A percentile compares a stretch with the other conserved stretches of the same genome.
Conservation (phyloP, 1,139 yeast genomes). For the Nadsonia commutata region DNA sequence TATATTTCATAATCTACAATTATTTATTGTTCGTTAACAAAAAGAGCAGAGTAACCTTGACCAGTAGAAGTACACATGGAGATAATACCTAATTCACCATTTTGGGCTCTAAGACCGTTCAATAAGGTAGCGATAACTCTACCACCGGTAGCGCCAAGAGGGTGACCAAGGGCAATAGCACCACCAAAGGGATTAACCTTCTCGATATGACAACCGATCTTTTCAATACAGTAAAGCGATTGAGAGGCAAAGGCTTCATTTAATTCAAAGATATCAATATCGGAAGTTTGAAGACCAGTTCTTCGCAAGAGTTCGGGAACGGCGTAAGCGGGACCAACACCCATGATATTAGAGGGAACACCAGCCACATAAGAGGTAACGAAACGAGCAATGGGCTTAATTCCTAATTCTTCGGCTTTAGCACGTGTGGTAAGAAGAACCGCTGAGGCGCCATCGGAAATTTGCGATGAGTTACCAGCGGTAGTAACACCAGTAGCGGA, state of each 20-base stretch:
- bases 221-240: slow-evolving; percentile 24
- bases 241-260: slow-evolving; percentile 33
- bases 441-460: slow-evolving; percentile 32
- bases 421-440: slow-evolving; percentile 26
- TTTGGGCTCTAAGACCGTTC: slow-evolving; percentile 23
- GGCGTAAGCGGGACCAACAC: slow-evolving; percentile 30
- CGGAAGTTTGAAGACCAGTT: slow-evolving; percentile 18
- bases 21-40: slow-evolving; percentile 24
- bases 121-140: slow-evolving; percentile 25
- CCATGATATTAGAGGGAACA: slow-evolving; percentile 28
- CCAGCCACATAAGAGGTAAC: slow-evolving; percentile 28
- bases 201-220: slow-evolving; percentile 22
- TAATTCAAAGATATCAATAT: slow-evolving; percentile 28
- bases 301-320: slow-evolving; percentile 24
- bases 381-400: slow-evolving; percentile 29
- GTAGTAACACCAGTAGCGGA: slow-evolving; percentile 27
- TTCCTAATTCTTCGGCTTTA: slow-evolving; percentile 25
- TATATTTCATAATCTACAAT: too few species aligned
- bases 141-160: slow-evolving; percentile 31
- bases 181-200: slow-evolving; percentile 31
- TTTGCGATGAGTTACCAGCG: slow-evolving; percentile 31
- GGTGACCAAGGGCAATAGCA: slow-evolving; percentile 32
- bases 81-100: slow-evolving; percentile 25
- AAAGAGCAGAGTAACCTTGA: slow-evolving; percentile 30
- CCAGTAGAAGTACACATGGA: slow-evolving; percentile 34